phyloP scores from a whole-genome alignment of 1,284 basidiomycete genomes.

The Ganoderma leucocontextum region DNA sequence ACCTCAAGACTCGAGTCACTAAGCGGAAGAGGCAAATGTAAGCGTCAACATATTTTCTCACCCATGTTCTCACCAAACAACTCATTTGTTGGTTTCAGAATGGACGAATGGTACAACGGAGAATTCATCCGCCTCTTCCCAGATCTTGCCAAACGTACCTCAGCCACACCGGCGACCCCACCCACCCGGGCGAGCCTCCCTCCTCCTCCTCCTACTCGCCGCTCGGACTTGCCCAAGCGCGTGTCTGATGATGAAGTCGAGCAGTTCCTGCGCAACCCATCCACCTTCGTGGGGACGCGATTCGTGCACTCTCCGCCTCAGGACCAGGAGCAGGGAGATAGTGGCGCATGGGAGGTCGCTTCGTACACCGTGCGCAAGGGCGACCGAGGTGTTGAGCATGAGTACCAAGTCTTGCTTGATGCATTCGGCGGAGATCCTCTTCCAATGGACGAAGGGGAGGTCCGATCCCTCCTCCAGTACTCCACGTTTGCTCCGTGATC shows the following conservation, averaged over 20 bases:
- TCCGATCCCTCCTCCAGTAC: not conserved
- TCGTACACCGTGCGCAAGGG: constrained; percentile 2
- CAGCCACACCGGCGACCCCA: not conserved
- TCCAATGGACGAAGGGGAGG: not conserved
- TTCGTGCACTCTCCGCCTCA: not conserved
- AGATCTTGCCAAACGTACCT: not conserved
- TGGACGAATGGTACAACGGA: not conserved
- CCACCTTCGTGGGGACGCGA: not conserved
- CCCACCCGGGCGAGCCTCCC: not conserved
- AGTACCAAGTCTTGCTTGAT: constrained; percentile 1
- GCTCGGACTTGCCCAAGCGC: not conserved
- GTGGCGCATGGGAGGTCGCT: not conserved
- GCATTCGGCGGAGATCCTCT: not conserved
- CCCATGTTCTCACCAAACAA: no score
- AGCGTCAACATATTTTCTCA: not conserved
- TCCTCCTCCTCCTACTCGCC: not conserved
- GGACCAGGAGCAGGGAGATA: not conserved
- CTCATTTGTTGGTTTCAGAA: not conserved
- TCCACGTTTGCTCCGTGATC: not conserved
- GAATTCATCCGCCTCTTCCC: not conserved
- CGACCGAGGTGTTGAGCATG: not conserved
- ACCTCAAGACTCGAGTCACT: not conserved
- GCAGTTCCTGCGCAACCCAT: not conserved
- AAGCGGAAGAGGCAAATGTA: not conserved
- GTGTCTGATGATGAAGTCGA: not conserved